Conservation (phyloP, 345 rosid species). For the Citrus reticulata region DNA sequence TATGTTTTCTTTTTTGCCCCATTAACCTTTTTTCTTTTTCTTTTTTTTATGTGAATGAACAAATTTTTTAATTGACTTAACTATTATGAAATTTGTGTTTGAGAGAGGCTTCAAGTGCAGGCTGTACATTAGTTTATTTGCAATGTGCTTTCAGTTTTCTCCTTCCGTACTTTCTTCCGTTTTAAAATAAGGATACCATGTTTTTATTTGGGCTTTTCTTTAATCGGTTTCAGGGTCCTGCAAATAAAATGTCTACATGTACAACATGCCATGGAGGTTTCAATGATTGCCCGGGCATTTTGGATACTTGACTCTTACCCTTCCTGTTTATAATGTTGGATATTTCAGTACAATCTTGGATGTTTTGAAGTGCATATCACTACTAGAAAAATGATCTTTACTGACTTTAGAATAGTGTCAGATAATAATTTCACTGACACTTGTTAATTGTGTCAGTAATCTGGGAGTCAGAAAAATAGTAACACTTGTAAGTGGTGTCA, state of each 20-base stretch:
- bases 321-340: constrained; percentile 83
- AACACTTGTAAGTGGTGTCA: too few relatives aligned
- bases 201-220: not conserved
- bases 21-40: not conserved
- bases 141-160: not conserved
- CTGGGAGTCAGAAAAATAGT: too few relatives aligned
- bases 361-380: constrained; percentile 61
- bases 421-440: too few relatives aligned
- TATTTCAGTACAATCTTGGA: constrained; percentile 63
- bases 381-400: too few relatives aligned
- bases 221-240: constrained; percentile 64
- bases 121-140: not conserved
- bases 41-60: too few relatives aligned
- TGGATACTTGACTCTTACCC: constrained; percentile 73
- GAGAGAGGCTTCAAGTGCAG: not conserved
- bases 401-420: too few relatives aligned
- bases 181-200: not conserved
- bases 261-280: constrained; percentile 60
- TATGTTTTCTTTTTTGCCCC: not conserved
- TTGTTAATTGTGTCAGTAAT: too few relatives aligned
- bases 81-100: not conserved
- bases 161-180: too few relatives aligned
- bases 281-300: constrained; percentile 85
- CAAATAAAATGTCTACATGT: constrained; percentile 62
- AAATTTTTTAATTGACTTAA: not conserved